Evolutionary conservation across 129 eudicot species (phyloP).

Genomic region (Escallonia rubra): DNA sequence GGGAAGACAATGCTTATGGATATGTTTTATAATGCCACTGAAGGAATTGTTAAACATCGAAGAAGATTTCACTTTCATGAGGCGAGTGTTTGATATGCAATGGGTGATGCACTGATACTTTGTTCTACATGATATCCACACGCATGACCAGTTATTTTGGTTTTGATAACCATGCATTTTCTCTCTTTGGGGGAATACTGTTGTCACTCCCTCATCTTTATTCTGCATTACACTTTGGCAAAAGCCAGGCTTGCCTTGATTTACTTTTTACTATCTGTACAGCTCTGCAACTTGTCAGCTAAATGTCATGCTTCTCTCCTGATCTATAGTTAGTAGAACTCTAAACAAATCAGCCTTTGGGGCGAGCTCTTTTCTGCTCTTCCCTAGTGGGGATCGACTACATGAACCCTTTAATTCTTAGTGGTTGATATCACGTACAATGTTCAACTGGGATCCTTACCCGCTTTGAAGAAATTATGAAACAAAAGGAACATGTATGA

Average conservation of each 20-base stretch:
- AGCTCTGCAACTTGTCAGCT: background rate
- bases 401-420: no score
- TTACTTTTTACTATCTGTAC: background rate
- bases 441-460: no score
- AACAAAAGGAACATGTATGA: no score
- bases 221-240: background rate
- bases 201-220: background rate
- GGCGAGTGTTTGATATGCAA: slow-evolving; percentile 32
- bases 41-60: slow-evolving; percentile 81
- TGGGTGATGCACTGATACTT: background rate
- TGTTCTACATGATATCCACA: background rate
- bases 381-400: no score
- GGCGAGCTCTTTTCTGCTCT: no score
- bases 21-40: slow-evolving; percentile 83
- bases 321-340: background rate
- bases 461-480: no score
- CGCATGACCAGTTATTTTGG: background rate
- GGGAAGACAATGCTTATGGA: slow-evolving; percentile 99
- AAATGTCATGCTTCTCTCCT: background rate
- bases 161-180: background rate
- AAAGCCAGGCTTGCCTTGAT: background rate
- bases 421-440: no score
- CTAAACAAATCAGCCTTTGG: background rate
- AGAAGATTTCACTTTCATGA: slow-evolving; percentile 96
- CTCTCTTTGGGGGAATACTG: background rate